Evolutionary conservation across 2,329 filamentous ascomycete species (phyloP).

Genomic region (Fusarium humuli): DNA sequence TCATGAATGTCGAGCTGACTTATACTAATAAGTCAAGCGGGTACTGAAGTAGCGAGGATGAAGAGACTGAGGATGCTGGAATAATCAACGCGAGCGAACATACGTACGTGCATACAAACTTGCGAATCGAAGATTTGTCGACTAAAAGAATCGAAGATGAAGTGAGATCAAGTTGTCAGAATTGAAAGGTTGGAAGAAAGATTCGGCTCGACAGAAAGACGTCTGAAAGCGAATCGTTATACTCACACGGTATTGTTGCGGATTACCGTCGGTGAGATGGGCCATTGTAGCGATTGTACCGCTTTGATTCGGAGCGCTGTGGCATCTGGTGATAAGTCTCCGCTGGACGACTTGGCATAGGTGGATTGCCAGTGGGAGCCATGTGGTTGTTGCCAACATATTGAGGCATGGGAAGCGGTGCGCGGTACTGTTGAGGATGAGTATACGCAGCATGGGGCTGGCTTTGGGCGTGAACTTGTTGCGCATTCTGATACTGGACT

Average conservation of each 20-base stretch:
- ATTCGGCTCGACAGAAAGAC: neutral
- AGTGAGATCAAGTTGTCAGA: constrained; percentile 1
- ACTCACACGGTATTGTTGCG: neutral
- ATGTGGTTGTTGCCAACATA: neutral
- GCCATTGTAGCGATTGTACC: constrained; percentile 16
- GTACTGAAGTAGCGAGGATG: neutral
- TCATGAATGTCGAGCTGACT: neutral
- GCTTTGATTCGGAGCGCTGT: constrained; percentile 12
- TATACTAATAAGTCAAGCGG: neutral
- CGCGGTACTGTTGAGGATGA: constrained; percentile 4
- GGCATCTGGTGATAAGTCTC: constrained; percentile 9
- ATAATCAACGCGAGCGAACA: constrained; percentile 5
- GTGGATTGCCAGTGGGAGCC: neutral
- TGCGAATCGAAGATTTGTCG: constrained; percentile 1
- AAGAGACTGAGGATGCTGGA: neutral
- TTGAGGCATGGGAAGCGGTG: neutral
- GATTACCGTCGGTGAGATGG: neutral
- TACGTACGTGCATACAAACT: constrained; percentile 15
- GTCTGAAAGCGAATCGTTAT: neutral
- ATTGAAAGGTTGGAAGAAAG: neutral
- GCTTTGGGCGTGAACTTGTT: neutral
- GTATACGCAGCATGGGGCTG: constrained; percentile 11
- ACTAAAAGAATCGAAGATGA: neutral
- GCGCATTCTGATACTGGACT: neutral
- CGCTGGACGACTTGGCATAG: neutral